Evolutionary conservation across 2,329 filamentous ascomycete genomes (phyloP).

Genomic region (Leptographium radiaticola): DNA sequence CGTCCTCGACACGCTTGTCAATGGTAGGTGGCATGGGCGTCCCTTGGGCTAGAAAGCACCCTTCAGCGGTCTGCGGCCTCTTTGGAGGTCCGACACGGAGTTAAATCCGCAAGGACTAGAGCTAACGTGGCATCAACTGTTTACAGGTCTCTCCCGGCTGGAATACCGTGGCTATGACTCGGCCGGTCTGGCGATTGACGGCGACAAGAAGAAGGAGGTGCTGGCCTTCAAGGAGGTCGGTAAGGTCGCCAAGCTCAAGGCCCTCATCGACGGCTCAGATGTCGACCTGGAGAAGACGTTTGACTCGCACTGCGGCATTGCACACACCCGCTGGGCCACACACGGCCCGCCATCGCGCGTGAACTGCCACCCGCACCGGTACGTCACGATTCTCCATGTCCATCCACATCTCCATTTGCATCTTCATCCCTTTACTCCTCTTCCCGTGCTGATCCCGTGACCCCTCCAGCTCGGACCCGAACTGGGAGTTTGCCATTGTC

Average conservation of each 20-base stretch:
- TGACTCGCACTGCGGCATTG: conserved; percentile 96
- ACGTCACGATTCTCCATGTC: conserved; percentile 21
- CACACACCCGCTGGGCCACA: conserved; percentile 97
- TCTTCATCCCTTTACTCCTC: background rate
- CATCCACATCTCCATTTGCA: background rate
- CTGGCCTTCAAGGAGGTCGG: conserved; percentile 97
- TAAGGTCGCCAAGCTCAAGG: conserved; percentile 93
- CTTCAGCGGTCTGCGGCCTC: background rate
- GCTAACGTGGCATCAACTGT: conserved; percentile 1
- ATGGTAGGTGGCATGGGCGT: conserved; percentile 47
- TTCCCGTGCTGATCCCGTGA: background rate
- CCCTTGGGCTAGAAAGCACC: background rate
- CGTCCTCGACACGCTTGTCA: conserved; percentile 91
- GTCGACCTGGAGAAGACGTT: conserved; percentile 86
- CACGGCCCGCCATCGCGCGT: conserved; percentile 85
- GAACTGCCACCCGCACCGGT: conserved; percentile 99
- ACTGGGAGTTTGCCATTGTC: conserved; percentile 92
- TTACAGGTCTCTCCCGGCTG: conserved; percentile 73
- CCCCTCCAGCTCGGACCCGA: conserved; percentile 64
- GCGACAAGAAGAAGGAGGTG: conserved; percentile 98
- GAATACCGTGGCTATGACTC: conserved; percentile 99
- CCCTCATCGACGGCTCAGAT: conserved; percentile 74
- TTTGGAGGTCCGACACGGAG: background rate
- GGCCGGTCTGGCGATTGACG: conserved; percentile 87
- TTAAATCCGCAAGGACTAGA: conserved; percentile 12